Evolutionary conservation across 306 rosid genomes (phyloP).

Genomic region (Luffa aegyptiaca): DNA sequence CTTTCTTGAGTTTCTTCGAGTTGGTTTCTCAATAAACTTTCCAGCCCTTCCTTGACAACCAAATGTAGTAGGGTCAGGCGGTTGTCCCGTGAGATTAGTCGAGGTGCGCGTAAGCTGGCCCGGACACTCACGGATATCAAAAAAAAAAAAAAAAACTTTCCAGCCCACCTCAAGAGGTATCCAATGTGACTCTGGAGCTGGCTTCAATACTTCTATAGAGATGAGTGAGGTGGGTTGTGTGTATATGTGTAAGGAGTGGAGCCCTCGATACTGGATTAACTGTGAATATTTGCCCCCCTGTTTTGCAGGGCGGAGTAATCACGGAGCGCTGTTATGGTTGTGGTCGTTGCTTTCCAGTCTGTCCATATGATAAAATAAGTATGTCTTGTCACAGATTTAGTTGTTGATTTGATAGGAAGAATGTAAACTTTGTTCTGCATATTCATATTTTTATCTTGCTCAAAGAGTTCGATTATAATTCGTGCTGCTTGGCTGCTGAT

Average conservation of each 20-base stretch:
- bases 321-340: conserved; percentile 94
- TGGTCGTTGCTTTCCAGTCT: conserved; percentile 89
- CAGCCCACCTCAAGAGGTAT: background rate
- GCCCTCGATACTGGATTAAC: background rate
- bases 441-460: background rate
- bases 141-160: too few relatives aligned
- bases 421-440: background rate
- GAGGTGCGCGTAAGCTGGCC: too few relatives aligned
- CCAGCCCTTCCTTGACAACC: too few relatives aligned
- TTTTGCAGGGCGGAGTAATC: conserved; percentile 73
- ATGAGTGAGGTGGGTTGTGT: background rate
- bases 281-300: background rate
- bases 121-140: too few relatives aligned
- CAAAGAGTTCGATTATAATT: background rate
- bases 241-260: background rate
- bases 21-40: background rate
- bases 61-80: too few relatives aligned
- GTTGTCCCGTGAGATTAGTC: too few relatives aligned
- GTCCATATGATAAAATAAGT: conserved; percentile 94
- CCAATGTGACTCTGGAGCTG: background rate
- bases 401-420: background rate
- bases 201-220: background rate
- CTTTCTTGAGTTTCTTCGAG: background rate
- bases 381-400: conserved; percentile 2
- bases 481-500: background rate